Conservation (phyloP, 192 early-diverging fungal genomes). For the Umbelopsis sp. region DNA sequence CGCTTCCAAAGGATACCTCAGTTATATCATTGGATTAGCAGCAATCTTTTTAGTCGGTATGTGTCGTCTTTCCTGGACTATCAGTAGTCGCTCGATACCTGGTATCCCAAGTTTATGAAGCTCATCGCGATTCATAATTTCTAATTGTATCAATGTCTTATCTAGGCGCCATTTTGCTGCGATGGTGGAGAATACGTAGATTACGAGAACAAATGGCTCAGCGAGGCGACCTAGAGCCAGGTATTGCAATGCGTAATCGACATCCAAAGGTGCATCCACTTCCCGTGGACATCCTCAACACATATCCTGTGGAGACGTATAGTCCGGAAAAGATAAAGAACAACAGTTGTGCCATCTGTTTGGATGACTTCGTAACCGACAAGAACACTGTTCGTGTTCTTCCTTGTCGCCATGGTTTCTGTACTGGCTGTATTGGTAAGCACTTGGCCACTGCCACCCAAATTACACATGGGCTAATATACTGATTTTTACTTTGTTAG, state of each 20-base stretch:
- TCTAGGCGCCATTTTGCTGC: constrained; percentile 28
- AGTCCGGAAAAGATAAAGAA: constrained; percentile 31
- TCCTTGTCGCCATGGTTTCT: constrained; percentile 46
- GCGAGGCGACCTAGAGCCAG: neutral
- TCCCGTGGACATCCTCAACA: constrained; percentile 35
- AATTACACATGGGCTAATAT: neutral
- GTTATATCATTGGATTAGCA: constrained; percentile 33
- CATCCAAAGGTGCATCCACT: constrained; percentile 24
- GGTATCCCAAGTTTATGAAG: too few relatives aligned
- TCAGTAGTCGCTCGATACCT: too few relatives aligned
- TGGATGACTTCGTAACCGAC: constrained; percentile 35
- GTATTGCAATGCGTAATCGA: neutral
- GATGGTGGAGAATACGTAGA: constrained; percentile 38
- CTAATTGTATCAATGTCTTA: neutral
- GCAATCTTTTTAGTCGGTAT: constrained; percentile 34
- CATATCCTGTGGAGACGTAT: constrained; percentile 27
- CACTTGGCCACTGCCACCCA: too few relatives aligned
- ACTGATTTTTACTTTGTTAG: constrained; percentile 6
- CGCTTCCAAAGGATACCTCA: constrained; percentile 22
- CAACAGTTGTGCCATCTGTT: constrained; percentile 40
- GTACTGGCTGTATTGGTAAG: constrained; percentile 42
- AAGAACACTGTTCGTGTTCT: constrained; percentile 33
- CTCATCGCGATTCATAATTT: neutral
- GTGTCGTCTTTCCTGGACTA: neutral
- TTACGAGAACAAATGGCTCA: neutral